These are phyloP conservation scores for Saccharomyces pastorianus DNA, from an alignment of 1,139 yeast species.

Conservation along the genomic window DNA sequence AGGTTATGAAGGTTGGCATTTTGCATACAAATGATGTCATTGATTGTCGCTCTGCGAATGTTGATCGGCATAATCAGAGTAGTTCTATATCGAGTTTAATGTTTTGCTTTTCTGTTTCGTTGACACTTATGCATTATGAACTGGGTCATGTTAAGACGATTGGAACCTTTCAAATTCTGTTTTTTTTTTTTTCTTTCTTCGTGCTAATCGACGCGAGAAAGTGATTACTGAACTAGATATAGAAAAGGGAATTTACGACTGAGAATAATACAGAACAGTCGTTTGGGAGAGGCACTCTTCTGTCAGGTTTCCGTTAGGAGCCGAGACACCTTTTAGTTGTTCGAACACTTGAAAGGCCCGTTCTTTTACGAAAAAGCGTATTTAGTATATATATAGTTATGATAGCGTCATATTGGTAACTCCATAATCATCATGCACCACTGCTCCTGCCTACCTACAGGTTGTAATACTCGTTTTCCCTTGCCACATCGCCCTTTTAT, in stretches of 20 bases:
- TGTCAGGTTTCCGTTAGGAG: not conserved
- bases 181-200: not conserved
- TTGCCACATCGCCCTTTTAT: not conserved
- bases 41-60: constrained; percentile 79
- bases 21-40: constrained; percentile 91
- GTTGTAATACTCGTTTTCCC: not conserved
- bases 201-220: not conserved
- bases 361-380: not conserved
- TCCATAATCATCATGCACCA: not conserved
- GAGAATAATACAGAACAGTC: not conserved
- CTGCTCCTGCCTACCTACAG: not conserved
- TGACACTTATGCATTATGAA: not conserved
- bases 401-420: not conserved
- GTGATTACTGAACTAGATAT: not conserved
- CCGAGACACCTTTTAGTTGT: not conserved
- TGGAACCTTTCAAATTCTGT: not conserved
- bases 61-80: constrained; percentile 58
- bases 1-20: constrained; percentile 87
- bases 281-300: not conserved
- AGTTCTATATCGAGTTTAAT: not conserved
- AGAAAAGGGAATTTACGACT: not conserved
- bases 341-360: not conserved
- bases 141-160: not conserved
- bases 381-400: not conserved
- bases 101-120: not conserved